phyloP scores from a whole-genome alignment of 192 early-diverging fungal species.

The Entomortierella parvispora region DNA sequence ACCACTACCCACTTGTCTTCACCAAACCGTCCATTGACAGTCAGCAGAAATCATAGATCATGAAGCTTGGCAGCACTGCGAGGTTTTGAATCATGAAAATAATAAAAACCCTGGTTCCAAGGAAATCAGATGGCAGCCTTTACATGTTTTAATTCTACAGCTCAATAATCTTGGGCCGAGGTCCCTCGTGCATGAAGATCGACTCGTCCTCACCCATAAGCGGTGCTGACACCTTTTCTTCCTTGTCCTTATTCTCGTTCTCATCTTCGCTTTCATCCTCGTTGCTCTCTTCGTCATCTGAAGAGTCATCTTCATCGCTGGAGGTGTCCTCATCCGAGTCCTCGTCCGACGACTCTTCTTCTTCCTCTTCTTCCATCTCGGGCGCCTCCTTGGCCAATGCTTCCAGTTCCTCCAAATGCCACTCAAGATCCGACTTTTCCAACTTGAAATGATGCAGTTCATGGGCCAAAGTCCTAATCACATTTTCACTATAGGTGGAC shows the following conservation, averaged over 20 bases:
- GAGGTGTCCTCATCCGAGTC: constrained; percentile 13
- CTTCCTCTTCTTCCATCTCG: constrained; percentile 49
- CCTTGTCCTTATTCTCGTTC: neutral
- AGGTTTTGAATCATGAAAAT: too few relatives aligned
- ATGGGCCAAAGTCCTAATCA: constrained; percentile 79
- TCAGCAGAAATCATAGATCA: too few relatives aligned
- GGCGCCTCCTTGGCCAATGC: constrained; percentile 66
- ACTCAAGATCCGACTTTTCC: constrained; percentile 75
- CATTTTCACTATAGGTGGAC: constrained; percentile 68
- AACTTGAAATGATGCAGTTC: constrained; percentile 80
- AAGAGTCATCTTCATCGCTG: constrained; percentile 17
- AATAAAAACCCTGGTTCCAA: too few relatives aligned
- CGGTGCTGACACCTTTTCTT: neutral
- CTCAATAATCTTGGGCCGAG: constrained; percentile 37
- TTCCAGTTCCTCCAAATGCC: constrained; percentile 86
- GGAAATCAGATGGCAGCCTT: too few relatives aligned
- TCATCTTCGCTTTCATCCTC: neutral
- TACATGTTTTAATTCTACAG: too few relatives aligned
- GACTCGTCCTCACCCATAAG: constrained; percentile 13
- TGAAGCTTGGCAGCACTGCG: too few relatives aligned
- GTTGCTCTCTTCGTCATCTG: constrained; percentile 13
- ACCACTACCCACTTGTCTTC: neutral
- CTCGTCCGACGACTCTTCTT: neutral
- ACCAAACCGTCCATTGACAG: neutral
- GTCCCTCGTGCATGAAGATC: constrained; percentile 44